phyloP scores from a whole-genome alignment of 805 yeast genomes.

The Ogataea sp. region DNA sequence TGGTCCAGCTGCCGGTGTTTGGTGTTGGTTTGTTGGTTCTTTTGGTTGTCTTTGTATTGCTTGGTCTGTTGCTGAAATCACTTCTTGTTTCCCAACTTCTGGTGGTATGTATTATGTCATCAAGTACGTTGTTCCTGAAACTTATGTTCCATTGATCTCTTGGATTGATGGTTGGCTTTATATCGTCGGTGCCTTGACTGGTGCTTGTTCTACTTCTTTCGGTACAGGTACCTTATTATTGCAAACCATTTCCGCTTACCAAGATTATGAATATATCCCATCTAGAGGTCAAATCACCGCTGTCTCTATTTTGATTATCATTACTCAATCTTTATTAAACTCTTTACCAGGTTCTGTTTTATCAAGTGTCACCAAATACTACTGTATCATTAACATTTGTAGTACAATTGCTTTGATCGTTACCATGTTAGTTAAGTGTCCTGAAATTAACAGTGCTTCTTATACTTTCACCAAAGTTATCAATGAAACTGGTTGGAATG shows the following conservation, averaged over 20 bases:
- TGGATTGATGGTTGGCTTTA: conserved; percentile 50
- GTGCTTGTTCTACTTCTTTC: conserved; percentile 44
- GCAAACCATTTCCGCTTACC: conserved; percentile 34
- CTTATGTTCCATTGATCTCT: conserved; percentile 42
- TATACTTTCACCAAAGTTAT: conserved; percentile 42
- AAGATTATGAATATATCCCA: conserved; percentile 30
- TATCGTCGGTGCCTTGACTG: conserved; percentile 39
- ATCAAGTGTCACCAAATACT: conserved; percentile 40
- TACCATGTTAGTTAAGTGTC: conserved; percentile 47
- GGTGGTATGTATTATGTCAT: conserved; percentile 45
- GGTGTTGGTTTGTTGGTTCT: conserved; percentile 56
- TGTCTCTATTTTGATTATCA: conserved; percentile 40
- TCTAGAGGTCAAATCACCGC: conserved; percentile 40
- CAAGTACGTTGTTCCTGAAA: conserved; percentile 39
- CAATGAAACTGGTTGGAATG: conserved; percentile 42
- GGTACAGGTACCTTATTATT: conserved; percentile 42
- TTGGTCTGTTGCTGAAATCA: conserved; percentile 39
- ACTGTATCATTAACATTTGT: conserved; percentile 42
- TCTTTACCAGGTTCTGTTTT: conserved; percentile 44
- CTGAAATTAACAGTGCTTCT: conserved; percentile 32
- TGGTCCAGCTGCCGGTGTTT: conserved; percentile 55
- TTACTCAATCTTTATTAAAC: conserved; percentile 41
- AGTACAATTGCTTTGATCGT: conserved; percentile 42
- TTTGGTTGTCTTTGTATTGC: conserved; percentile 49
- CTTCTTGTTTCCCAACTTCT: conserved; percentile 44